phyloP scores from a whole-genome alignment of 2,329 filamentous ascomycete species.

The Colletotrichum lentis region DNA sequence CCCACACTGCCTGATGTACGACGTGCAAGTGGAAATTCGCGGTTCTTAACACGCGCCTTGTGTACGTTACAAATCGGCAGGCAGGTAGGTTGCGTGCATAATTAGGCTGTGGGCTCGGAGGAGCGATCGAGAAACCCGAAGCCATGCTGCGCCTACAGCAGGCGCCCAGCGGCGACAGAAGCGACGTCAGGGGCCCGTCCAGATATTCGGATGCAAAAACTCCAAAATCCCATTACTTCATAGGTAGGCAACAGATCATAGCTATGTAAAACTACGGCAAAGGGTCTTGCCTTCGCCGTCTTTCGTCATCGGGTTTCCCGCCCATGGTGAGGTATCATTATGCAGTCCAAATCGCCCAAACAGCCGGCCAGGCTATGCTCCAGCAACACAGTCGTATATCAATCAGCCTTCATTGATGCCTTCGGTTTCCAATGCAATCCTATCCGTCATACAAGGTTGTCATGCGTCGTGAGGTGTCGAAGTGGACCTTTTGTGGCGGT shows the following conservation, averaged over 20 bases:
- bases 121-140: background rate
- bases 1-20: constrained; percentile 8
- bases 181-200: no score
- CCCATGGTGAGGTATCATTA: constrained; percentile 37
- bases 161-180: background rate
- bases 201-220: constrained; percentile 17
- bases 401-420: constrained; percentile 19
- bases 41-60: constrained; percentile 23
- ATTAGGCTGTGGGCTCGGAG: constrained; percentile 16
- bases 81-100: background rate
- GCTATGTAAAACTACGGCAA: constrained; percentile 23
- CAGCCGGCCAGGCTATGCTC: constrained; percentile 21
- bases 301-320: constrained; percentile 21
- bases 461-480: constrained; percentile 30
- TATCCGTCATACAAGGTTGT: constrained; percentile 18
- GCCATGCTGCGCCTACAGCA: background rate
- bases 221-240: constrained; percentile 27
- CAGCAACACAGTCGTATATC: constrained; percentile 12
- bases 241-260: constrained; percentile 19
- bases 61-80: constrained; percentile 10
- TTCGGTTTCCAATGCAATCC: constrained; percentile 5
- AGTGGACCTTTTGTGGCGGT: constrained; percentile 29
- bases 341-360: constrained; percentile 36
- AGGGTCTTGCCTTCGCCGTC: constrained; percentile 16
- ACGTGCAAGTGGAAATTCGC: constrained; percentile 28